Base-by-base conservation (phyloP, 208 protist genomes). In the Leishmania tropica region DNA sequence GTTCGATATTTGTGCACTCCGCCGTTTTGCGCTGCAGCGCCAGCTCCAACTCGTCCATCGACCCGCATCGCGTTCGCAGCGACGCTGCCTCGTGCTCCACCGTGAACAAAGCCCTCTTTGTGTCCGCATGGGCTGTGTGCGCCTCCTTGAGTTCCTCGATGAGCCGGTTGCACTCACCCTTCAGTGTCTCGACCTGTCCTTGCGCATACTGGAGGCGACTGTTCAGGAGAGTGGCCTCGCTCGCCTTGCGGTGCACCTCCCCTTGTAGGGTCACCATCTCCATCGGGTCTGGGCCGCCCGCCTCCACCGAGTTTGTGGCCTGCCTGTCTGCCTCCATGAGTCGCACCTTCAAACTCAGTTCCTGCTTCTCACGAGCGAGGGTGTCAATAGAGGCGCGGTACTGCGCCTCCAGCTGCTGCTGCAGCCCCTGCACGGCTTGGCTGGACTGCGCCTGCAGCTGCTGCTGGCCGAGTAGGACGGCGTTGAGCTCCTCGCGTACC, bases 171-270 rank as follows among this genome's bases (percentile, higher is more conserved):
- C 93, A 96, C 83, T 97, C 92, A 19, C 75, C 80, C 81, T 94
- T 94, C 21, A 96, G 80, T 31, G 90, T 93, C 60, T 93, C 89
- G 3, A 92, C 87, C 73, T 97, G 90, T 15, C 82, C 80, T 75
- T 97, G 89, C 5, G 92, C 83, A 21, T 79, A 75, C 75, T 94
- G 86, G 51, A 97, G 85, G 3, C 90, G 93, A 74, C 89, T 92
- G 62, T 87, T 85, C 31, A 97, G 78, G 10, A 95, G 77, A 48
- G 92, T 83, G 51, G 92, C 85, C 71, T 96, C 86, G 58, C 81
- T 88, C 35, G 86, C 75, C 74, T 91, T 91, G n/a, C 89, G 81
- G 21, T 88, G 84, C 40, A 91, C 73, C 75, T 96, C 92, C 35
- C 71, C 68, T 68, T 97, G 89, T 31, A 96, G 72, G 73, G 92